Conservation (phyloP, 345 rosid genomes). For the Eucalyptus lansdowneana region DNA sequence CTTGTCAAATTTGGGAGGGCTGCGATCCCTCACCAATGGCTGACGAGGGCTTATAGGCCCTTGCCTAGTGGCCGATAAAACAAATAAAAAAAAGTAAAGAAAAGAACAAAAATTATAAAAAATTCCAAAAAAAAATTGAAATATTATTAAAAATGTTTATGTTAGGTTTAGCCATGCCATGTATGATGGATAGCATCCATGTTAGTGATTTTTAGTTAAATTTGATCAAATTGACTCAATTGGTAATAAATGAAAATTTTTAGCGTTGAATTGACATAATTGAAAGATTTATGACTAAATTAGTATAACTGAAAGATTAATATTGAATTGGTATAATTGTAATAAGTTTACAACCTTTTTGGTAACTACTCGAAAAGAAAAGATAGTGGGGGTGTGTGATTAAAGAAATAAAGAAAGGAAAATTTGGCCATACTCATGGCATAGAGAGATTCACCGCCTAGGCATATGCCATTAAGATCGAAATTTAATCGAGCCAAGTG, state of each 20-base stretch:
- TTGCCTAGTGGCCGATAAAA: background rate
- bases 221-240: no score
- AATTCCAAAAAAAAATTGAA: no score
- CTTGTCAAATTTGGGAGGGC: background rate
- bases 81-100: background rate
- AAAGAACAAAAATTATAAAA: no score
- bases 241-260: background rate
- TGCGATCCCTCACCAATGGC: background rate
- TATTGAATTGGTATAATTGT: no score
- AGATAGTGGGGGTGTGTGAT: background rate
- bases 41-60: background rate
- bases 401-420: background rate
- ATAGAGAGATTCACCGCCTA: background rate
- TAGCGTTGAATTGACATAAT: no score
- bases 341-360: background rate
- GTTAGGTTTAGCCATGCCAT: background rate
- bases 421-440: background rate
- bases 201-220: background rate
- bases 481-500: background rate
- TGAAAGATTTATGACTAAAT: no score
- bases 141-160: no score
- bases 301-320: no score
- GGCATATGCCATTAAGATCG: background rate
- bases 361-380: background rate
- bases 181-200: fast-evolving